These are phyloP conservation scores for Penicillium sclerotiorum DNA, from an alignment of 2,329 filamentous ascomycete species.

Conservation along the genomic window DNA sequence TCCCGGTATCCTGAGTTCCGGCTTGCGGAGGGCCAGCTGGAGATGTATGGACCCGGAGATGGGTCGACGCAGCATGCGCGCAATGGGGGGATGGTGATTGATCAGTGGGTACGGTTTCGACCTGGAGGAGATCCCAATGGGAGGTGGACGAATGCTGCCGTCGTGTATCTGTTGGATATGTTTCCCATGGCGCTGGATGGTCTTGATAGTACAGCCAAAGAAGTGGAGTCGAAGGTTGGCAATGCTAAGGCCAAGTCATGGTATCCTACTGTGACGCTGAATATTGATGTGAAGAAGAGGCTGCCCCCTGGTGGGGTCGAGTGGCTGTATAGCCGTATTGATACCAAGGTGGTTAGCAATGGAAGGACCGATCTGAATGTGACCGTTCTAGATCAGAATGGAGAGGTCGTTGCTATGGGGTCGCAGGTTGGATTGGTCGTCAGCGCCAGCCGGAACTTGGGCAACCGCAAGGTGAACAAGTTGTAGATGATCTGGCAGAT, in stretches of 20 bases:
- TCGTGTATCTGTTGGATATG: constrained; percentile 70
- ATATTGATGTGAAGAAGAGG: constrained; percentile 74
- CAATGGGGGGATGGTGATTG: constrained; percentile 41
- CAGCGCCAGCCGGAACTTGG: constrained; percentile 64
- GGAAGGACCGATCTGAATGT: constrained; percentile 77
- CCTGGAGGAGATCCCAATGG: constrained; percentile 52
- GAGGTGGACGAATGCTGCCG: constrained; percentile 62
- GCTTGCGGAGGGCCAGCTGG: constrained; percentile 54
- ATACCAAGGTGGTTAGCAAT: constrained; percentile 68
- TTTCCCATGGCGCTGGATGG: constrained; percentile 68
- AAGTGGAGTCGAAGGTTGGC: constrained; percentile 26
- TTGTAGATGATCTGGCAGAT: constrained; percentile 24
- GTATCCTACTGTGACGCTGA: constrained; percentile 77
- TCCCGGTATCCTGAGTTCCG: constrained; percentile 43
- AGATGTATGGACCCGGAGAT: constrained; percentile 48
- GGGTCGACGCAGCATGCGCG: constrained; percentile 18
- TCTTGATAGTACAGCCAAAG: constrained; percentile 37
- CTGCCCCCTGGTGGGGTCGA: constrained; percentile 69
- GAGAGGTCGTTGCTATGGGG: constrained; percentile 68
- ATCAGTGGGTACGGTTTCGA: constrained; percentile 69
- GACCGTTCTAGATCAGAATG: constrained; percentile 63
- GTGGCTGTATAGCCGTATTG: constrained; percentile 69
- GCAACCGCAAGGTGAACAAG: constrained; percentile 43
- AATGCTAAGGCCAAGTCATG: constrained; percentile 55
- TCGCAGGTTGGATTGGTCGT: constrained; percentile 69